Base-by-base conservation (phyloP, 371 early-diverging fungal species). In the Mortierella sp. region DNA sequence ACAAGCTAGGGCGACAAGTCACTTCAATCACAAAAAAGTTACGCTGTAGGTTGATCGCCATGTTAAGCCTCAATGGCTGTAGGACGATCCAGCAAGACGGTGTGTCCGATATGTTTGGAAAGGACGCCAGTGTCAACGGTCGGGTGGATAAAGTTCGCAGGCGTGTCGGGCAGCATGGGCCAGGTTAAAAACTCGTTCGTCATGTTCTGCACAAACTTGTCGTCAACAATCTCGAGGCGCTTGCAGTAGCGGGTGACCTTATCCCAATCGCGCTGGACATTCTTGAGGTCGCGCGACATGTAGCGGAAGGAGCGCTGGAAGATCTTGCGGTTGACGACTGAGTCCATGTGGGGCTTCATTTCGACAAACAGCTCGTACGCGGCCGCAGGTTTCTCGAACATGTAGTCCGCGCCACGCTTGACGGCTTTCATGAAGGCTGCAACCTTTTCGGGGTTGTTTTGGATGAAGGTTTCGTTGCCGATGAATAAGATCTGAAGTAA, bases 221-320 rank as follows among this genome's bases (percentile, higher is more conserved):
- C 88, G 43, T 91, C 89, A 34, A 93, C 90, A 70, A 93, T 91
- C 14, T 80, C 90, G 44, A 94, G 88, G 71, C 90, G 90, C 88
- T 92, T 92, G 89, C 89, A 89, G 82, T 92, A 93, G 72, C 89
- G 90, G 79, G 93, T 92, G 46, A 94, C 94, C 89, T 94, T 94
- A 86, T 89, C 89, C 94, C 94, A 93, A 82, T 93, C 93, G 31
- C 94, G 90, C 73, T 91, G 89, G 2, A 94, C 93, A 80, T 94
- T 94, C 90, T 90, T 88, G 69, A 91, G 72, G 71, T 90, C 90
- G 55, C 83, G 87, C 51, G 93, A 92, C 82, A 94, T 90, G 90
- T 92, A 94, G 37, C 90, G 90, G 88, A 92, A 90, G 8, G 92
- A 92, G 46, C 94, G 88, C 74, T 92, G 90, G 83, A 89, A 94